Conservation (phyloP, 2,329 filamentous ascomycete genomes). For the Microdochium paspali region DNA sequence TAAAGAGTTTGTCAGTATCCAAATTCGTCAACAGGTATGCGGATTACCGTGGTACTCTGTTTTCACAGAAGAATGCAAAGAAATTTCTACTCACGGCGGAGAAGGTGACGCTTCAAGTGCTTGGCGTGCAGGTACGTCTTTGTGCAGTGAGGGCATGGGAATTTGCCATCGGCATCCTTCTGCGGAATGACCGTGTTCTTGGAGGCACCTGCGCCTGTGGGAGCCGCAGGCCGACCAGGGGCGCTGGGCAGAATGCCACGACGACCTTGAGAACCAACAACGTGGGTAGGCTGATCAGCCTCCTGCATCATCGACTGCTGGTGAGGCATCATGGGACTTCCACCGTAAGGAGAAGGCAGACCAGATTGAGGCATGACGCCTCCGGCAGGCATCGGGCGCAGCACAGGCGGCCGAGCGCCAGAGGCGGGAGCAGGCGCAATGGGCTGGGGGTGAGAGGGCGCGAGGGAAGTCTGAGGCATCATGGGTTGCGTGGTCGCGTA, state of each 20-base stretch:
- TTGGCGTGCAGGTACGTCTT: slow-evolving; percentile 98
- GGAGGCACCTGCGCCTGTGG: slow-evolving; percentile 56
- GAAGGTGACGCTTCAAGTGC: slow-evolving; percentile 90
- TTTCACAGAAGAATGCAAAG: too few species aligned
- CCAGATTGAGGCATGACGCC: slow-evolving; percentile 51
- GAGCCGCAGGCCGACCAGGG: slow-evolving; percentile 72
- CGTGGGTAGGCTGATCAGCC: slow-evolving; percentile 68
- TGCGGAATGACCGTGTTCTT: slow-evolving; percentile 82
- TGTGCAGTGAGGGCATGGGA: slow-evolving; percentile 94
- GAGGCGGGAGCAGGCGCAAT: slow-evolving; percentile 62
- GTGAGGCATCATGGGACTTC: slow-evolving; percentile 42
- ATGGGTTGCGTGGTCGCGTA: slow-evolving; percentile 50
- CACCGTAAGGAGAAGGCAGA: slow-evolving; percentile 51
- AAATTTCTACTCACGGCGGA: slow-evolving; percentile 69
- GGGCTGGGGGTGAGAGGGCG: slow-evolving; percentile 63
- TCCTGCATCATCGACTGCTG: slow-evolving; percentile 46
- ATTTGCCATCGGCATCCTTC: slow-evolving; percentile 96
- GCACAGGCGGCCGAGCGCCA: slow-evolving; percentile 46
- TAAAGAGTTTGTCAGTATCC: slow-evolving; percentile 6
- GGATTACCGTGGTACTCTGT: too few species aligned
- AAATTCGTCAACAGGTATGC: too few species aligned
- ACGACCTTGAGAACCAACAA: slow-evolving; percentile 89
- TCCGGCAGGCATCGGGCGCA: slow-evolving; percentile 63
- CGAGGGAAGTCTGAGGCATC: slow-evolving; percentile 57
- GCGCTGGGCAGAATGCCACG: slow-evolving; percentile 87